phyloP scores from a whole-genome alignment of 2,329 filamentous ascomycete genomes.

The Penicillium sp. region DNA sequence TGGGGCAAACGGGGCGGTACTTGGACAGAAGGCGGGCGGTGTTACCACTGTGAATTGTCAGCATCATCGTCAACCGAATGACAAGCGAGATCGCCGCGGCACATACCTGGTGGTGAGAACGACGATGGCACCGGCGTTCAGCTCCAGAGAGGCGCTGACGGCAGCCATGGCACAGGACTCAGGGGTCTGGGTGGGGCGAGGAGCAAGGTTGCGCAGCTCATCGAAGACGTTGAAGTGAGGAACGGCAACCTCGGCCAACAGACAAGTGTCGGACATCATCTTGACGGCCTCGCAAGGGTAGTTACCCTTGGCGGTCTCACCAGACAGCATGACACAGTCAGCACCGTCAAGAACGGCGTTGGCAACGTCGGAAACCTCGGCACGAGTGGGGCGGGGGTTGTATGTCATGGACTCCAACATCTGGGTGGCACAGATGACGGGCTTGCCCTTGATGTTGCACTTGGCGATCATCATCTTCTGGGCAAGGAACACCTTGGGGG shows the following conservation, averaged over 20 bases:
- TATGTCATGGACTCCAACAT: slow-evolving; percentile 99
- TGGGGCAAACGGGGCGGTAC: slow-evolving; percentile 97
- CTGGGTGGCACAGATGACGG: slow-evolving; percentile 97
- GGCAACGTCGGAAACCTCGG: slow-evolving; percentile 97
- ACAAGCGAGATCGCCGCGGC: neutral
- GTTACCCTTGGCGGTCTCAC: slow-evolving; percentile 96
- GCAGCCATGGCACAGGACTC: slow-evolving; percentile 98
- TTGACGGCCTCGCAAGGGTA: slow-evolving; percentile 90
- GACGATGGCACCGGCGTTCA: slow-evolving; percentile 94
- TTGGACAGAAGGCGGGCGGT: slow-evolving; percentile 96
- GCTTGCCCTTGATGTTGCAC: slow-evolving; percentile 99
- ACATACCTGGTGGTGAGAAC: slow-evolving; percentile 84
- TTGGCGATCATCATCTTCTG: slow-evolving; percentile 99
- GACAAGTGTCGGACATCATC: slow-evolving; percentile 98
- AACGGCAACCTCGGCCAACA: slow-evolving; percentile 95
- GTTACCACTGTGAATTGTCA: slow-evolving; percentile 63
- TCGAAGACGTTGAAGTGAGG: slow-evolving; percentile 97
- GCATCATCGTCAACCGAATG: slow-evolving; percentile 14
- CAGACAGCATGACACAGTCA: slow-evolving; percentile 99
- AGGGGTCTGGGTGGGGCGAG: slow-evolving; percentile 80
- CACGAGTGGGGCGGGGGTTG: slow-evolving; percentile 96
- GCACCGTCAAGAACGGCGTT: slow-evolving; percentile 97
- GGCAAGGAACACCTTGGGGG: slow-evolving; percentile 96
- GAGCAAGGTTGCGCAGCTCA: slow-evolving; percentile 81
- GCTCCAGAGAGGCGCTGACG: slow-evolving; percentile 90